Evolutionary conservation across 257 asterid species (phyloP), one percentile per base, ranked within the genome.

Genomic region (Gentiana dahurica): DNA sequence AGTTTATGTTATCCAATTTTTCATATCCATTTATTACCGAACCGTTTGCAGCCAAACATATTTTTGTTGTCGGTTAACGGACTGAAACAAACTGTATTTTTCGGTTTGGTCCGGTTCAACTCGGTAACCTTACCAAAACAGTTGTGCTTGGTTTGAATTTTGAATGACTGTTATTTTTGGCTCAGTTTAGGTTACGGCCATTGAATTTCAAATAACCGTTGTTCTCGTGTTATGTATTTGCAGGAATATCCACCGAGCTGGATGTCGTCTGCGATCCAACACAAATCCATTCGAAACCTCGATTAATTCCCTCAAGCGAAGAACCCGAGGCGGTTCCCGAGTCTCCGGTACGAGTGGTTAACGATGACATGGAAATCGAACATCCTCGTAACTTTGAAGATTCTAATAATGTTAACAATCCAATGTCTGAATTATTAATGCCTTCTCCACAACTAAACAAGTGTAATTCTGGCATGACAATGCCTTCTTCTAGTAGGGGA

Each of bases 221-320:
- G 51, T 8, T 24, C 24, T 24, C 24, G 24, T 24, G 24, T 38
- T 57, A 39, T 11, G 46, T 57, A 9, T 73, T 51, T 75, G 68
- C 79, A 89, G 95, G 97, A 60, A 32, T 69, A 60, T 86, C 79
- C 55, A 71, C 73, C 48, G 93, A 80, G 32, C 64, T 89, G 44
- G 64, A 37, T 10, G 69, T 71, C 55, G 41, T 76, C 48, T 71
- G 68, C 49, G 66, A 62, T 10, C 71, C 75, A 58, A 84, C 74
- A 61, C 55, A 55, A 8, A 54, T 79, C 53, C 67, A 71, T 49
- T 60, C 76, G 38, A 86, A 66, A 63, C 67, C 69, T 63, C 83
- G 61, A 62, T 55, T 61, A 10, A 57, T 52, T 57, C 12, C 60
- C 57, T 49, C 64, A 13, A 67, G 69, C 47, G 69, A 60, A 44